Evolutionary conservation across 2,329 filamentous ascomycete species (phyloP).

Genomic region (Berkeleyomyces basicola): DNA sequence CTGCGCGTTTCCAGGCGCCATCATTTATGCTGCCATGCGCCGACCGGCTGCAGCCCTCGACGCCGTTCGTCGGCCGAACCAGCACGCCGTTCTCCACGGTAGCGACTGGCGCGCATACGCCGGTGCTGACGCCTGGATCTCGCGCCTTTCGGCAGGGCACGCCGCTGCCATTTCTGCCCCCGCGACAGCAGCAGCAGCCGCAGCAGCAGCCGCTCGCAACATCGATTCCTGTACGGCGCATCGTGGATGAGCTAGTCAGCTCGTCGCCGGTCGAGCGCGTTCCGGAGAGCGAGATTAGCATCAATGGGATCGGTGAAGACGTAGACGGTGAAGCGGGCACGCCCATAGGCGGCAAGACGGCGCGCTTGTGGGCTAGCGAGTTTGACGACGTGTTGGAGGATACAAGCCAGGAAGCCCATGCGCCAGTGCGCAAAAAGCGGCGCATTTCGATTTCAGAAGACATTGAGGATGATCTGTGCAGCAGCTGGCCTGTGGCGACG

Average conservation of each 20-base stretch:
- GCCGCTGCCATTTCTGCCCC: neutral
- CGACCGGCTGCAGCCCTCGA: neutral
- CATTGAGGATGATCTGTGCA: neutral
- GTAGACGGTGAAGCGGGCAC: constrained; percentile 3
- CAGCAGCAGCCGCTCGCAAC: neutral
- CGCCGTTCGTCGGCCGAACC: neutral
- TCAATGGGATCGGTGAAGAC: constrained; percentile 18
- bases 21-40: neutral
- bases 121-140: too few species aligned
- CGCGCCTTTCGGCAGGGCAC: neutral
- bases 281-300: constrained; percentile 16
- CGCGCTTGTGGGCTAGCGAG: constrained; percentile 13
- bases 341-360: neutral
- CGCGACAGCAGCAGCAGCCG: neutral
- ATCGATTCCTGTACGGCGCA: neutral
- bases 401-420: constrained; percentile 12
- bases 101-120: too few species aligned
- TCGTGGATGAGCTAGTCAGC: neutral
- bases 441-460: constrained; percentile 1
- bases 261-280: constrained; percentile 1
- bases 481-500: neutral
- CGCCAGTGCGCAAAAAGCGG: constrained; percentile 3
- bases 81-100: neutral
- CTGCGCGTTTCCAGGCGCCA: neutral
- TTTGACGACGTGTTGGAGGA: constrained; percentile 21